These are phyloP conservation scores for Talaromyces ruber DNA, from an alignment of 495 filamentous ascomycete genomes.

Conservation along the genomic window DNA sequence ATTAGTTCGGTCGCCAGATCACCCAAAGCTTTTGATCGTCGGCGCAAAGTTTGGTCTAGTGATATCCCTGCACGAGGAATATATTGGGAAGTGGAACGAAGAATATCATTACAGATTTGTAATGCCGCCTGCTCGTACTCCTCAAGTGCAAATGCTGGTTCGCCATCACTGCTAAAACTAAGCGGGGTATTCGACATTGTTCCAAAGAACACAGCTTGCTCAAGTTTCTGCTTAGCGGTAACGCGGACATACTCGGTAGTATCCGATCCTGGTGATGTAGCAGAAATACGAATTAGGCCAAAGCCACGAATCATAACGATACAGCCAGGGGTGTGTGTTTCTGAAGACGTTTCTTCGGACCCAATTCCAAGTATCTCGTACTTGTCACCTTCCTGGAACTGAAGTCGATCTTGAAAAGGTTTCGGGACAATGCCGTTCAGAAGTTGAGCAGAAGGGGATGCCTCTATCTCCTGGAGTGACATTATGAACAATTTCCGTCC, in stretches of 20 bases:
- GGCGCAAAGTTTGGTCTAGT: conserved; percentile 69
- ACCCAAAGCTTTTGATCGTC: conserved; percentile 58
- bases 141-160: conserved; percentile 50
- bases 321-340: conserved; percentile 48
- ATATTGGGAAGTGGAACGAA: conserved; percentile 63
- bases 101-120: conserved; percentile 71
- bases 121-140: conserved; percentile 75
- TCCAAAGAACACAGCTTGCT: conserved; percentile 91
- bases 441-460: conserved; percentile 62
- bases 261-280: conserved; percentile 21
- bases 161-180: conserved; percentile 58
- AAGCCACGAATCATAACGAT: conserved; percentile 70
- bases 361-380: conserved; percentile 38
- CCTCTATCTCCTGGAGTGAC: conserved; percentile 52
- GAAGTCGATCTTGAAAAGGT: conserved; percentile 75
- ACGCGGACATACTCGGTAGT: conserved; percentile 28
- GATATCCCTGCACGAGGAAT: conserved; percentile 63
- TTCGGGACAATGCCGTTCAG: conserved; percentile 31
- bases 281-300: conserved; percentile 65
- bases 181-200: conserved; percentile 71
- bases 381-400: conserved; percentile 58
- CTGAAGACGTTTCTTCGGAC: conserved; percentile 26
- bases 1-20: conserved; percentile 63
- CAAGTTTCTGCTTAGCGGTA: conserved; percentile 78
- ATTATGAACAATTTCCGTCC: conserved; percentile 66